Conservation (phyloP, 164 flowering plant species). For the Vitis rotundifolia region DNA sequence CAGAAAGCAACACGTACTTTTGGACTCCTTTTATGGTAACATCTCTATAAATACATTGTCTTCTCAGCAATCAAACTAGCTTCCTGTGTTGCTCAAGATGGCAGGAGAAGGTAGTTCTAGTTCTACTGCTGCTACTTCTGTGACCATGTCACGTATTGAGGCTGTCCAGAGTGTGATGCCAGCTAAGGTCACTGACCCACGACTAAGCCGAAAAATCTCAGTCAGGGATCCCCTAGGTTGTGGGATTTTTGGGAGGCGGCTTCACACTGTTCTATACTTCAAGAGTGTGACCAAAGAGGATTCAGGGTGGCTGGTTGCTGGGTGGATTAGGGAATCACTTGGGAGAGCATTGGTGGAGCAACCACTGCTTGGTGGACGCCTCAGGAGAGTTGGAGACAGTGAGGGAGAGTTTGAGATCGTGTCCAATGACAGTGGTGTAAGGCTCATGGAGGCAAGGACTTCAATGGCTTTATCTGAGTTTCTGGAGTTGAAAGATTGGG, state of each 20-base stretch:
- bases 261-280: constrained; percentile 32
- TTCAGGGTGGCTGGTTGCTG: constrained; percentile 27
- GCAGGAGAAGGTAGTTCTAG: no score
- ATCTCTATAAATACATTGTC: no score
- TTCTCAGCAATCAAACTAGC: no score
- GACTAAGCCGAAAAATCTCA: constrained; percentile 6
- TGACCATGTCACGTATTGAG: constrained; percentile 4
- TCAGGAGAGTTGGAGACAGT: constrained; percentile 14
- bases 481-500: constrained; percentile 26
- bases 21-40: no score
- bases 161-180: constrained; percentile 24
- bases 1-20: no score
- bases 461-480: constrained; percentile 26
- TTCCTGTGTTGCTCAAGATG: no score
- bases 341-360: constrained; percentile 29
- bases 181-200: constrained; percentile 26
- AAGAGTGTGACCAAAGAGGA: constrained; percentile 24
- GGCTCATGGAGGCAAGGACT: constrained; percentile 31
- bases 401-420: constrained; percentile 27
- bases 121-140: no score
- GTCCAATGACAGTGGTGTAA: constrained; percentile 39
- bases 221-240: constrained; percentile 2
- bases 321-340: constrained; percentile 42
- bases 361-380: constrained; percentile 38
- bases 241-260: constrained; percentile 15